Conservation (phyloP, 257 asterid genomes). For the Striga asiatica region DNA sequence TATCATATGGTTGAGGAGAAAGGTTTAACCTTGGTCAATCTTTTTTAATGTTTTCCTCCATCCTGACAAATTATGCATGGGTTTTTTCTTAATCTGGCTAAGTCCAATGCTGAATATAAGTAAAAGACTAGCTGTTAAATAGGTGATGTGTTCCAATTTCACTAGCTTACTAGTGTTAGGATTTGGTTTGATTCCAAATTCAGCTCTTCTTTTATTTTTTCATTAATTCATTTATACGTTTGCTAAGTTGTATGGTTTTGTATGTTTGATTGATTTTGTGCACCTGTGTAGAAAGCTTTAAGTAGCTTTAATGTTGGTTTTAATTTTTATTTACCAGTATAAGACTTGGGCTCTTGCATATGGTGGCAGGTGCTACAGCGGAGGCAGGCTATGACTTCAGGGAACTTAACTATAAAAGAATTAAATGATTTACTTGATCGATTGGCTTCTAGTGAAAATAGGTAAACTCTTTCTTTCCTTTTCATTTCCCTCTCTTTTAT, state of each 20-base stretch:
- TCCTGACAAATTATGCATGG: not conserved
- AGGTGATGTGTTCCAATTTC: too few relatives aligned
- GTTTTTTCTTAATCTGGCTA: too few relatives aligned
- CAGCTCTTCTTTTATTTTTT: too few relatives aligned
- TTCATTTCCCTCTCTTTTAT: not conserved
- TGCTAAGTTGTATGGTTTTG: too few relatives aligned
- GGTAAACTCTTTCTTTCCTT: slow-evolving; percentile 27
- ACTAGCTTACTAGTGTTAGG: too few relatives aligned
- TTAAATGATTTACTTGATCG: slow-evolving; percentile 81
- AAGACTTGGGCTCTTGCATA: slow-evolving; percentile 8
- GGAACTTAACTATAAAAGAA: slow-evolving; percentile 58
- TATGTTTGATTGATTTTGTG: not conserved
- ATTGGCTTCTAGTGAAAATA: slow-evolving; percentile 64
- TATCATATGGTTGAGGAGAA: not conserved
- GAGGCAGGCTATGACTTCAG: slow-evolving; percentile 80
- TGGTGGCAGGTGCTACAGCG: slow-evolving; percentile 56
- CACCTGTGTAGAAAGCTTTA: not conserved
- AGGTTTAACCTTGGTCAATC: not conserved
- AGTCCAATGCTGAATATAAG: too few relatives aligned
- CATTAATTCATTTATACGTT: too few relatives aligned
- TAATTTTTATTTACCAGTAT: not conserved
- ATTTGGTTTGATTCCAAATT: too few relatives aligned
- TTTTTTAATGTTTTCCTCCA: not conserved
- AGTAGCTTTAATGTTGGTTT: not conserved
- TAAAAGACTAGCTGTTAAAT: too few relatives aligned